Base-by-base conservation (phyloP, 1,139 yeast genomes). In the Nakaseomyces delphensis region DNA sequence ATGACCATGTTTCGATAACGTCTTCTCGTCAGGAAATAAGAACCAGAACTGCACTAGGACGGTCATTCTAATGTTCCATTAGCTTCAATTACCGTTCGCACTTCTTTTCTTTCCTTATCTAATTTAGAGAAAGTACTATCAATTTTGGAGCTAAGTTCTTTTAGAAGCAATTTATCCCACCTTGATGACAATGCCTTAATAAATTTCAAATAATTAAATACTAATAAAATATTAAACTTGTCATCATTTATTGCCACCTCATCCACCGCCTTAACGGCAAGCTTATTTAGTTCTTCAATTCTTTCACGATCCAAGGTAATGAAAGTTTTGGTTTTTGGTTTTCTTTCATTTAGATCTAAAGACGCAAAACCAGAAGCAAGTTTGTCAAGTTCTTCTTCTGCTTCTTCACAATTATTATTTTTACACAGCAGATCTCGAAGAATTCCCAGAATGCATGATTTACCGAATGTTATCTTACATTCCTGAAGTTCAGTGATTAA, bases 401-500 rank as follows among this genome's bases (percentile, higher is more conserved):
- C n/a, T 14, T 19, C 27, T 13, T 13, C 5, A 16, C 29, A 29
- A 8, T n/a, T 33, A 28, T 19, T 33, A 27, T 21, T 41, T 35
- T 11, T 39, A 16, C 69, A 59, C 46, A 76, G 62, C 45, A 85
- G 67, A 51, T 79, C 86, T 58, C 82, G 85, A 53, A 85, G 69
- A 21, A 85, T 75, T 3, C 82, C 77, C 11, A 85, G 71, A 39
- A 79, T 64, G 3, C 78, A 77, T 23, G 79, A 71, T 52, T 79
- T 77, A 25, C 76, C 73, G 39, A 71, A 71, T 32, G 72, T 75
- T 57, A 70, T 77, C 2, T 95, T 93, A 57, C 91, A 83, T 45
- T 73, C 68, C 28, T 67, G 64, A 45, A 89, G 68, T 0, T 87
- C 72, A 55, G 84, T 87, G 31, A 69, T 56, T 18, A 85, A 65